Evolutionary conservation across 2,329 filamentous ascomycete species (phyloP).

Genomic region (Teratosphaeria zuluensis): DNA sequence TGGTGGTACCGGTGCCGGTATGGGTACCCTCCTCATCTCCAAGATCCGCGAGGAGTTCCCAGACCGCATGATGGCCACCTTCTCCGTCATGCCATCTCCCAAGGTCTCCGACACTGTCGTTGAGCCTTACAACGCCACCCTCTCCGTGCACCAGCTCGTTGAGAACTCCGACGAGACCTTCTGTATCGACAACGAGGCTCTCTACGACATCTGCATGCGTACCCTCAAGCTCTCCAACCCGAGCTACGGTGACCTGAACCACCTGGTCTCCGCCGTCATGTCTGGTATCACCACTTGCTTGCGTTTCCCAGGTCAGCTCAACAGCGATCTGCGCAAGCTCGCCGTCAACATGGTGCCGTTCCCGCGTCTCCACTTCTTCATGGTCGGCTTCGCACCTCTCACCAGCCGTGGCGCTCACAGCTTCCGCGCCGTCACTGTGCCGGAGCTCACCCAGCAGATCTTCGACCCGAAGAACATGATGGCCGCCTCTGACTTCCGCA

Average conservation of each 20-base stretch:
- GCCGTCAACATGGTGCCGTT: slow-evolving; percentile 99
- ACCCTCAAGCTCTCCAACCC: slow-evolving; percentile 98
- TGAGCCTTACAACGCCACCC: slow-evolving; percentile 98
- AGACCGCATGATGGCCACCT: slow-evolving; percentile 99
- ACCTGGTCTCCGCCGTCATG: slow-evolving; percentile 99
- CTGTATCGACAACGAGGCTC: slow-evolving; percentile 99
- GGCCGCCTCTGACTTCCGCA: slow-evolving; percentile 99
- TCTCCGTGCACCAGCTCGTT: slow-evolving; percentile 97
- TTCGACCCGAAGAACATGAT: slow-evolving; percentile 99
- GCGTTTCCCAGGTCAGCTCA: slow-evolving; percentile 98
- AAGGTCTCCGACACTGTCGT: slow-evolving; percentile 99
- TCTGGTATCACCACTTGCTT: slow-evolving; percentile 97
- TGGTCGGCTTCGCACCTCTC: slow-evolving; percentile 98
- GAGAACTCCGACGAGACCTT: slow-evolving; percentile 99
- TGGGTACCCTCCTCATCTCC: slow-evolving; percentile 98
- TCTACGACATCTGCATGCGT: slow-evolving; percentile 99
- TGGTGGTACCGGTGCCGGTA: slow-evolving; percentile 99
- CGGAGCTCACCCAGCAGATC: slow-evolving; percentile 99
- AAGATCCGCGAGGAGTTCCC: slow-evolving; percentile 99
- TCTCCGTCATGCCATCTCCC: slow-evolving; percentile 96
- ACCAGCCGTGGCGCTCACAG: slow-evolving; percentile 86
- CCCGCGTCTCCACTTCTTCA: slow-evolving; percentile 99
- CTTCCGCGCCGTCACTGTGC: slow-evolving; percentile 95
- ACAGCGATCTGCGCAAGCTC: slow-evolving; percentile 98
- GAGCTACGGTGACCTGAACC: slow-evolving; percentile 98